Conservation (phyloP, 169 alveolate genomes). For the Eimeria praecox region DNA sequence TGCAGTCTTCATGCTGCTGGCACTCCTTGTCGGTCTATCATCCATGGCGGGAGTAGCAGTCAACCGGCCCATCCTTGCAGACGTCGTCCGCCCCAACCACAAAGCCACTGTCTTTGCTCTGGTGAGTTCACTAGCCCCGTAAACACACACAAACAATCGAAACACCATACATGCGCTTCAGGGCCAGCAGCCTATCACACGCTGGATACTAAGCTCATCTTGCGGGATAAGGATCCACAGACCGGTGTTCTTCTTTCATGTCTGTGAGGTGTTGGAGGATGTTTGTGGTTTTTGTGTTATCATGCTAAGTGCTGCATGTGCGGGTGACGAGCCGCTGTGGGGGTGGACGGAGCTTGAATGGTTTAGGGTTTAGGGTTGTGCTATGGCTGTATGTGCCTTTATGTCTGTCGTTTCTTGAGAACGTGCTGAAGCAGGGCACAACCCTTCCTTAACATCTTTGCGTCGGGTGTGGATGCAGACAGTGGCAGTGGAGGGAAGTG, state of each 20-base stretch:
- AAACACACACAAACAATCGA: too few relatives aligned
- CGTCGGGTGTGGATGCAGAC: slow-evolving; percentile 81
- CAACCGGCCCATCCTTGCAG: slow-evolving; percentile 93
- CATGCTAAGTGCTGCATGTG: not conserved
- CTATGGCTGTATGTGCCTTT: not conserved
- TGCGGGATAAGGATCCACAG: not conserved
- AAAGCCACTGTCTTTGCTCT: slow-evolving; percentile 93
- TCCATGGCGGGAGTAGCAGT: slow-evolving; percentile 95
- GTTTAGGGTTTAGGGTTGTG: not conserved
- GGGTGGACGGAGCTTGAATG: not conserved
- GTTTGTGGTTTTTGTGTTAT: not conserved
- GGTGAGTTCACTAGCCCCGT: slow-evolving; percentile 76
- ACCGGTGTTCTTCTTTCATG: not conserved
- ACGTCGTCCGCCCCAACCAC: slow-evolving; percentile 93
- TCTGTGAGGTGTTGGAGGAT: not conserved
- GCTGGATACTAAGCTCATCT: not conserved
- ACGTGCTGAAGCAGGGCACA: not conserved
- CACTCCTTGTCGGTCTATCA: slow-evolving; percentile 91
- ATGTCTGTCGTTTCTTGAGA: not conserved
- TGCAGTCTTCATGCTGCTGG: slow-evolving; percentile 81
- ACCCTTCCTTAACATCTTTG: not conserved
- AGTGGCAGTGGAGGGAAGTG: slow-evolving; percentile 92
- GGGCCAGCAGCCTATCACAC: not conserved
- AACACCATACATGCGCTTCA: not conserved
- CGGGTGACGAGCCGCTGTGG: not conserved